A percentile compares a stretch with the other conserved stretches of the same genome.
phyloP scores from a whole-genome alignment of 345 rosid genomes.

The Brassica rapa region DNA sequence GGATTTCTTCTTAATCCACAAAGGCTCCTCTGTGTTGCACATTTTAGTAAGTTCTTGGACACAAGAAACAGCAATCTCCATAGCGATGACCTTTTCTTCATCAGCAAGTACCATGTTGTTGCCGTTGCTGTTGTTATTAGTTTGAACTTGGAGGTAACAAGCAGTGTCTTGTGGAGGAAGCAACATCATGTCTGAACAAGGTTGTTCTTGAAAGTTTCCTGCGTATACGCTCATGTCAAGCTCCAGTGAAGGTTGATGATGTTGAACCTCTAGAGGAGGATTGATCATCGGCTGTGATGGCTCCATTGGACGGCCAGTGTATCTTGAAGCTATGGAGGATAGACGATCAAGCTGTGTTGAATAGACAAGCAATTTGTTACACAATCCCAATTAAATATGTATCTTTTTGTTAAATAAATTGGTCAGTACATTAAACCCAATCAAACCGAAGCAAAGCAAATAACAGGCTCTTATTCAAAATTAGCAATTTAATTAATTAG shows the following conservation, averaged over 20 bases:
- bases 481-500: background rate
- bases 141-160: slow-evolving; percentile 46
- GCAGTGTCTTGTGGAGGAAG: slow-evolving; percentile 41
- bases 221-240: slow-evolving; percentile 76
- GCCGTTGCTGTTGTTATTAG: slow-evolving; percentile 22
- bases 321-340: slow-evolving; percentile 60
- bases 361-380: background rate
- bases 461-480: background rate
- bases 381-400: background rate
- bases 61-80: slow-evolving; percentile 71
- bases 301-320: slow-evolving; percentile 56
- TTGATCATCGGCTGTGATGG: slow-evolving; percentile 46
- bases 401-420: background rate
- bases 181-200: slow-evolving; percentile 55
- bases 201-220: slow-evolving; percentile 49
- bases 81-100: slow-evolving; percentile 67
- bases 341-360: slow-evolving; percentile 71
- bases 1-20: slow-evolving; percentile 57
- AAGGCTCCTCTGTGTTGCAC: slow-evolving; percentile 63
- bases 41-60: slow-evolving; percentile 66
- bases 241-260: slow-evolving; percentile 61
- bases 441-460: background rate
- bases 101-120: slow-evolving; percentile 53
- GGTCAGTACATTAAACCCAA: too few relatives aligned
- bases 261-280: slow-evolving; percentile 38